These are phyloP conservation scores for Fusarium aywerte DNA, from an alignment of 2,329 filamentous ascomycete genomes.

Conservation along the genomic window DNA sequence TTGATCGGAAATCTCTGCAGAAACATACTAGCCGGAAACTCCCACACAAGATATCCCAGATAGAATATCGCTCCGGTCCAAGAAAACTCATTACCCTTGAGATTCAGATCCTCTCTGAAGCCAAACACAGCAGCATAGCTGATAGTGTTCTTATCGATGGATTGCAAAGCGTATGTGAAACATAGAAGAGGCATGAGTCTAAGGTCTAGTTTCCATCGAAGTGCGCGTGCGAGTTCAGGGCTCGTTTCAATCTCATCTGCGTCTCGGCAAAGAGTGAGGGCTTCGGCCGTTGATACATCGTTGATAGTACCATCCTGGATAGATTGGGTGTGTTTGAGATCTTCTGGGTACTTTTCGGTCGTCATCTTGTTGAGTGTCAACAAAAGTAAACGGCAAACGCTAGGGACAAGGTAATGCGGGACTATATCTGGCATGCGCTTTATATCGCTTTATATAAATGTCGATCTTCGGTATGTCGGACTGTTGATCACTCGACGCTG, in stretches of 20 bases:
- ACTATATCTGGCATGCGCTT: background rate
- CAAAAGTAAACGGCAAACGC: background rate
- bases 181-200: background rate
- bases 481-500: background rate
- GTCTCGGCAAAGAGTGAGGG: background rate
- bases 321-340: background rate
- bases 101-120: background rate
- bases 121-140: conserved; percentile 18
- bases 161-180: background rate
- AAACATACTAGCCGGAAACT: conserved; percentile 11
- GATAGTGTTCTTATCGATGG: conserved; percentile 12
- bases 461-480: background rate
- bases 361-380: background rate
- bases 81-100: conserved; percentile 3
- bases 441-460: background rate
- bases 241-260: background rate
- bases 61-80: conserved; percentile 13
- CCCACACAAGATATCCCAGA: conserved; percentile 1
- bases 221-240: background rate
- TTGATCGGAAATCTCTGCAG: conserved; percentile 1
- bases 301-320: conserved; percentile 2
- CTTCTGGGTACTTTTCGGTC: background rate
- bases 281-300: conserved; percentile 4
- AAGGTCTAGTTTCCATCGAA: conserved; percentile 6
- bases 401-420: background rate